Conservation (phyloP, 2,329 filamentous ascomycete genomes). For the Colletotrichum neosansevieriae region DNA sequence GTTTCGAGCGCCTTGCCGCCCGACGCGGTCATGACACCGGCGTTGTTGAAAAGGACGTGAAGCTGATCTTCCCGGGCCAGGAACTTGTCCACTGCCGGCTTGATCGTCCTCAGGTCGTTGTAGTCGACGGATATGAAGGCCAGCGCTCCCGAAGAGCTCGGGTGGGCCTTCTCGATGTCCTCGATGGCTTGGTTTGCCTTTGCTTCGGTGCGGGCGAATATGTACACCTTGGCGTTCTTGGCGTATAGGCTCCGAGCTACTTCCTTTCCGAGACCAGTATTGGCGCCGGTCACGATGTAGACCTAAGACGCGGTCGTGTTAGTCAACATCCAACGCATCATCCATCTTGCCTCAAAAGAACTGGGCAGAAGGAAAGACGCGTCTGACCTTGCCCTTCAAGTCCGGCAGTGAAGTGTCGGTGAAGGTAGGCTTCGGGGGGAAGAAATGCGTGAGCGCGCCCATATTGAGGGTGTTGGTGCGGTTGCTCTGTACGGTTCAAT, state of each 20-base stretch:
- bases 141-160: slow-evolving; percentile 49
- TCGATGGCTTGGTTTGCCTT: slow-evolving; percentile 56
- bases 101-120: slow-evolving; percentile 46
- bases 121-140: slow-evolving; percentile 57
- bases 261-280: slow-evolving; percentile 57
- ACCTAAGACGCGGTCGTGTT: slow-evolving; percentile 34
- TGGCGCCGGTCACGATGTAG: slow-evolving; percentile 59
- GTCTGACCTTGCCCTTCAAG: slow-evolving; percentile 53
- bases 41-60: slow-evolving; percentile 54
- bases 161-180: slow-evolving; percentile 49
- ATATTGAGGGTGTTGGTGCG: too few relatives aligned
- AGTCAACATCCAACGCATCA: too few relatives aligned
- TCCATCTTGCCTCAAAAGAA: too few relatives aligned
- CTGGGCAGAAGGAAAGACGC: too few relatives aligned
- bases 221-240: slow-evolving; percentile 62
- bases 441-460: slow-evolving; percentile 44
- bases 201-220: slow-evolving; percentile 56
- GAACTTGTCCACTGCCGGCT: slow-evolving; percentile 46
- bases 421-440: slow-evolving; percentile 49
- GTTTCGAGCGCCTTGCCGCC: slow-evolving; percentile 42
- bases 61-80: slow-evolving; percentile 47
- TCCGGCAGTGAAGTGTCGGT: slow-evolving; percentile 48
- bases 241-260: slow-evolving; percentile 62
- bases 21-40: slow-evolving; percentile 49
- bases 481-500: too few relatives aligned